Evolutionary conservation across 2,329 filamentous ascomycete species (phyloP).

Genomic region (Alternaria sp.): DNA sequence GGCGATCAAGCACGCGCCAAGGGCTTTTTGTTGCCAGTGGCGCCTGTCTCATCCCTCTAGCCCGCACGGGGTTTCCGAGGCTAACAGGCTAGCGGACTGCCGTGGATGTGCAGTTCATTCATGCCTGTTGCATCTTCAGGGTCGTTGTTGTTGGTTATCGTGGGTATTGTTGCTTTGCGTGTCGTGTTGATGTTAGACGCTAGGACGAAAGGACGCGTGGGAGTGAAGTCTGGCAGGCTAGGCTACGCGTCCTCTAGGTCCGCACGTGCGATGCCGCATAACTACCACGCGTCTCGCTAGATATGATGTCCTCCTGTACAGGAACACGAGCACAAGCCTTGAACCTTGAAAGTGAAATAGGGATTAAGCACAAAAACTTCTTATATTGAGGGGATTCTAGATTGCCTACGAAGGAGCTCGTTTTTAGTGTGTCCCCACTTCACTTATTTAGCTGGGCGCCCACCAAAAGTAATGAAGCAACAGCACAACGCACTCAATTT

Average conservation of each 20-base stretch:
- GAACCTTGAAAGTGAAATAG: no score
- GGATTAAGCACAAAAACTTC: background rate
- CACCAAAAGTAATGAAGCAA: no score
- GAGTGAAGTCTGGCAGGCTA: conserved; percentile 3
- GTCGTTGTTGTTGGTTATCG: background rate
- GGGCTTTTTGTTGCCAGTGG: background rate
- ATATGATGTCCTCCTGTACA: background rate
- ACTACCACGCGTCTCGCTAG: background rate
- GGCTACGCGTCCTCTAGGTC: background rate
- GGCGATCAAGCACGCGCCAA: conserved; percentile 17
- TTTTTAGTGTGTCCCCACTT: no score
- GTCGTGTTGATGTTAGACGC: background rate
- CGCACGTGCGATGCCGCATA: conserved; percentile 6
- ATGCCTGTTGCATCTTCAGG: conserved; percentile 5
- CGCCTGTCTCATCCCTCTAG: conserved; percentile 5
- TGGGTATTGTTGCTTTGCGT: conserved; percentile 1
- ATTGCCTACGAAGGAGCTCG: no score
- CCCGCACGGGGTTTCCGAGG: conserved; percentile 2
- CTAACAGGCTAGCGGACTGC: conserved; percentile 8
- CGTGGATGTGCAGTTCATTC: background rate
- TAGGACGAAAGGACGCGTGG: background rate
- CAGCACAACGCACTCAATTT: no score
- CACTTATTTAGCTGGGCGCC: no score
- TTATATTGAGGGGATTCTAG: no score
- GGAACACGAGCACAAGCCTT: no score